Base-by-base conservation (phyloP, 2,329 filamentous ascomycete genomes). In the Ustilaginoidea virens region DNA sequence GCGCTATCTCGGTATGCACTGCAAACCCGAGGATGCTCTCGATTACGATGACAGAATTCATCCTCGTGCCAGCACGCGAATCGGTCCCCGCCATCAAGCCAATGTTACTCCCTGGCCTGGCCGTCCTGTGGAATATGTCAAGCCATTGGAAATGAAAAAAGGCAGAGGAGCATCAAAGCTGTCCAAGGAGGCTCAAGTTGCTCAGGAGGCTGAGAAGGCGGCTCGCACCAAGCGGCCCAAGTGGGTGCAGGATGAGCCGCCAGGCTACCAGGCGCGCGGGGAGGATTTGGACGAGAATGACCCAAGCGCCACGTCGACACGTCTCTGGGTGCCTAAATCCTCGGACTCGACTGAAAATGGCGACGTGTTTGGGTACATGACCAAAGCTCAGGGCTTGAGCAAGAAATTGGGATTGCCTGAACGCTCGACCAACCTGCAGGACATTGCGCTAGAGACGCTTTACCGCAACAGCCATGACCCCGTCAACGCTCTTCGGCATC, bases 21-120 rank as follows among this genome's bases (percentile, higher is more conserved):
- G 86, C 55, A 80, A 85, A 40, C 80, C 90, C 1, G 86, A 96
- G 52, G 90, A 98, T 56, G 90, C 83, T 1, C 62, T 98, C 17
- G 90, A 98, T 50, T 92, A 93, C 48, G 90, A 98, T 46, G 90
- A 98, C 51, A 77, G 90, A 38, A 96, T 98, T 39, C 96, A 96
- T 47, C 90, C 90, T 7, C 78, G 90, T 39, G 87, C 90, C 11
- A 92, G 86, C 48, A 96, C 90, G 31, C 78, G 90, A 21, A 63
- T 96, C 21, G 90, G 90, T 6, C 82, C 85, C 7, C 74, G 85
- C 31, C 85, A 96, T 51, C 90, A 98, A 58, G 87, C 90, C 4
- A 77, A 74, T 40, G 80, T 93, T 19, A 62, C 69, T 27, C 66
- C 80, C 5, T 98, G 90, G 90, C 78, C 78, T 31, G 90, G 87